Percentiles rank a stretch among this genome's conserved stretches.
phyloP scores from a whole-genome alignment of 225 moss, liverwort and hornwort species.

The Physcomitrellopsis africana region DNA sequence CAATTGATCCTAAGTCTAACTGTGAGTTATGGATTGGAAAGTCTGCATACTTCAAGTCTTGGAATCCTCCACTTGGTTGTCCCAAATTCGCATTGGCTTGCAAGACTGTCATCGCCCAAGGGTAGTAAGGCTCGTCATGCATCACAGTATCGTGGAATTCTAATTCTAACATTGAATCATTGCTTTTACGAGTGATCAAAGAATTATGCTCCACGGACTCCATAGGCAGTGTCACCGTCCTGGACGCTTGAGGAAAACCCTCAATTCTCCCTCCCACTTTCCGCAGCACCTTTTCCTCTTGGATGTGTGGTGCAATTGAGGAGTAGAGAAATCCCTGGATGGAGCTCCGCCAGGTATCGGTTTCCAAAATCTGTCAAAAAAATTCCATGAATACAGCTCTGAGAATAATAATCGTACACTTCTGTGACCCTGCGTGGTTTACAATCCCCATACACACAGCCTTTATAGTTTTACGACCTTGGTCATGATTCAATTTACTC shows the following conservation, averaged over 20 bases:
- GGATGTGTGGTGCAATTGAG: slow-evolving; percentile 38
- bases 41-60: background rate
- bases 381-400: slow-evolving; percentile 13
- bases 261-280: no score
- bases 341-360: slow-evolving; percentile 17
- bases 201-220: no score
- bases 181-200: no score
- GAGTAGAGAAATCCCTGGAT: slow-evolving; percentile 36
- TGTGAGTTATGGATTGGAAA: background rate
- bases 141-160: slow-evolving; percentile 25
- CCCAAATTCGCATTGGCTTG: slow-evolving; percentile 2
- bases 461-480: no score
- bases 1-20: background rate
- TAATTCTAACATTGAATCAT: background rate
- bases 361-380: slow-evolving; percentile 37
- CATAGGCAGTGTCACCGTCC: no score
- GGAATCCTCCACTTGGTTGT: background rate
- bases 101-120: slow-evolving; percentile 35
- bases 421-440: no score
- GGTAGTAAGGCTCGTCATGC: slow-evolving; percentile 22
- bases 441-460: no score
- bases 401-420: no score
- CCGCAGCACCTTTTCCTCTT: background rate
- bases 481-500: no score
- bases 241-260: no score